phyloP scores from a whole-genome alignment of 805 yeast species.

The Schwanniomyces sp. region DNA sequence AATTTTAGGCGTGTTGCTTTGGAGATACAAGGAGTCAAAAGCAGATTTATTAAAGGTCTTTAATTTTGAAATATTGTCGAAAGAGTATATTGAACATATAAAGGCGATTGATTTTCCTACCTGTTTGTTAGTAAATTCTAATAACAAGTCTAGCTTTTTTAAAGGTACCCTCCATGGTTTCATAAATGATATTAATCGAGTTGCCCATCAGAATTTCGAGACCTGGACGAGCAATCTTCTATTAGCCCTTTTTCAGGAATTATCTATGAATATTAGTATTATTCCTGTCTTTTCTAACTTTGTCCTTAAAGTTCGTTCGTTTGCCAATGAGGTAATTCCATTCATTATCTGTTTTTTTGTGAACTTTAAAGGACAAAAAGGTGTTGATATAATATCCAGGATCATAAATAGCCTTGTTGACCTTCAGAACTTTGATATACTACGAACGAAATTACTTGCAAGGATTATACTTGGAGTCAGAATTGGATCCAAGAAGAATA shows the following conservation, averaged over 20 bases:
- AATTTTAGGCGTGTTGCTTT: conserved; percentile 38
- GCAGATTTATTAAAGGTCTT: conserved; percentile 18
- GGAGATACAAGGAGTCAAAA: conserved; percentile 18
- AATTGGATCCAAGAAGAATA: conserved; percentile 34
- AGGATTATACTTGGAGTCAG: conserved; percentile 33
- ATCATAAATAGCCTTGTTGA: conserved; percentile 11
- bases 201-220: conserved; percentile 10
- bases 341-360: conserved; percentile 24
- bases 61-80: conserved; percentile 16
- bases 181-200: conserved; percentile 8
- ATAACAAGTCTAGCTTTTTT: conserved; percentile 14
- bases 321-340: conserved; percentile 20
- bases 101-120: conserved; percentile 34
- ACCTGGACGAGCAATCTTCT: conserved; percentile 30
- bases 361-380: conserved; percentile 10
- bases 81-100: conserved; percentile 16
- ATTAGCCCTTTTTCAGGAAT: conserved; percentile 32
- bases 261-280: conserved; percentile 24
- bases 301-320: conserved; percentile 12
- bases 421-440: conserved; percentile 3
- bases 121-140: conserved; percentile 27
- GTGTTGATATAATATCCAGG: conserved; percentile 3
- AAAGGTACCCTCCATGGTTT: conserved; percentile 12
- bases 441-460: conserved; percentile 16
- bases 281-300: conserved; percentile 34